These are phyloP conservation scores for Ilex asprella DNA, from an alignment of 257 asterid species.

Conservation along the genomic window DNA sequence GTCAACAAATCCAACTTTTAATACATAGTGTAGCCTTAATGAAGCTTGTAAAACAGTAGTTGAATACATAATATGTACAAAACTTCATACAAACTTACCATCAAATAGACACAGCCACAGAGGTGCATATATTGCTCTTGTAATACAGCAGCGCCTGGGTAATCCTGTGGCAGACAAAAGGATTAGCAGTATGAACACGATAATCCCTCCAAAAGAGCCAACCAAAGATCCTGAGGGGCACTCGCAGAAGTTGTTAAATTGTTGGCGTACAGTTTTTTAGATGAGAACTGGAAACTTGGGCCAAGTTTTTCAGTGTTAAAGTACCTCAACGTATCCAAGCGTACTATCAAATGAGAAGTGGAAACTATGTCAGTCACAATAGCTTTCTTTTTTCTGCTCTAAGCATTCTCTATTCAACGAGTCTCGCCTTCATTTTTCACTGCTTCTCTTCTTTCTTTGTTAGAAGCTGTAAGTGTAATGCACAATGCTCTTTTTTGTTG, in stretches of 20 bases:
- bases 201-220: constrained; percentile 57
- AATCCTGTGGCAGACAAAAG: constrained; percentile 44
- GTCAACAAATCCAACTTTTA: too few species aligned
- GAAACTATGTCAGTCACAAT: too few species aligned
- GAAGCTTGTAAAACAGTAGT: too few species aligned
- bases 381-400: too few species aligned
- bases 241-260: constrained; percentile 53
- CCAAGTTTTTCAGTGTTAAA: too few species aligned
- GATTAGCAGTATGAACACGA: constrained; percentile 35
- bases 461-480: not conserved
- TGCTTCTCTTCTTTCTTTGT: not conserved
- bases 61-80: too few species aligned
- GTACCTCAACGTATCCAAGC: too few species aligned
- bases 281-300: too few species aligned
- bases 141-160: constrained; percentile 23
- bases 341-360: too few species aligned
- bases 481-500: not conserved
- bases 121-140: not conserved
- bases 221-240: constrained; percentile 56
- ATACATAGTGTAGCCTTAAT: too few species aligned
- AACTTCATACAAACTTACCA: not conserved
- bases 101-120: constrained; percentile 1
- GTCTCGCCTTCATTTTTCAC: constrained; percentile 40
- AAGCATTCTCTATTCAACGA: too few species aligned
- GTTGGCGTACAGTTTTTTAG: constrained; percentile 44